These are phyloP conservation scores for Castanea crenata DNA, from an alignment of 306 rosid species.

Conservation along the genomic window DNA sequence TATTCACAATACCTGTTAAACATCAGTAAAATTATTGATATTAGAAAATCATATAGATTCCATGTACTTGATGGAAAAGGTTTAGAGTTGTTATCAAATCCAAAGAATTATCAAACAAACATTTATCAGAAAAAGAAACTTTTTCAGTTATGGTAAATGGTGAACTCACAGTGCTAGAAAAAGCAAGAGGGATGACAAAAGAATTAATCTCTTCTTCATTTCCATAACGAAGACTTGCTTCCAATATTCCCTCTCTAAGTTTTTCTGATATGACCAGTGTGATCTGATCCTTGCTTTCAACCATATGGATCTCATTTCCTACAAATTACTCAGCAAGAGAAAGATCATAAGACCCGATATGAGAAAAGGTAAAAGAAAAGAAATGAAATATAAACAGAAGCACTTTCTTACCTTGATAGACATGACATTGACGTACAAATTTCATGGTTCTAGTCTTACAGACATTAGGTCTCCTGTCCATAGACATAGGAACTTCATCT, in stretches of 20 bases:
- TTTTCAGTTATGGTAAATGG: not conserved
- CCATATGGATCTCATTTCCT: constrained; percentile 15
- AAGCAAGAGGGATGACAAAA: constrained; percentile 6
- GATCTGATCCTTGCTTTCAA: constrained; percentile 19
- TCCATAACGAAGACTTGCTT: constrained; percentile 26
- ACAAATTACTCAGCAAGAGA: not conserved
- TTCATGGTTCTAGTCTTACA: constrained; percentile 21
- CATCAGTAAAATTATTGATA: not conserved
- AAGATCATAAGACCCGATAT: not conserved
- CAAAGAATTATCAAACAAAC: not conserved
- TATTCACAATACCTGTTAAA: not conserved
- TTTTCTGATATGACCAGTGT: constrained; percentile 26
- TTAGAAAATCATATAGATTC: not conserved
- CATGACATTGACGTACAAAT: constrained; percentile 17
- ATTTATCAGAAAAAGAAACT: not conserved
- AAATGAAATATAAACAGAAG: not conserved
- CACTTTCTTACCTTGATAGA: constrained; percentile 18
- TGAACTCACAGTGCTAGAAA: constrained; percentile 33
- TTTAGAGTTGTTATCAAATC: not conserved
- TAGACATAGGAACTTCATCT: constrained; percentile 14
- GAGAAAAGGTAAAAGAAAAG: not conserved
- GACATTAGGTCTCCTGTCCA: not conserved
- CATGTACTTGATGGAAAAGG: not conserved
- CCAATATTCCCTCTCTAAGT: constrained; percentile 12
- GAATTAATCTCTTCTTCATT: constrained; percentile 14